Evolutionary conservation across 257 asterid genomes (phyloP).

Genomic region (Petunia secreta): DNA sequence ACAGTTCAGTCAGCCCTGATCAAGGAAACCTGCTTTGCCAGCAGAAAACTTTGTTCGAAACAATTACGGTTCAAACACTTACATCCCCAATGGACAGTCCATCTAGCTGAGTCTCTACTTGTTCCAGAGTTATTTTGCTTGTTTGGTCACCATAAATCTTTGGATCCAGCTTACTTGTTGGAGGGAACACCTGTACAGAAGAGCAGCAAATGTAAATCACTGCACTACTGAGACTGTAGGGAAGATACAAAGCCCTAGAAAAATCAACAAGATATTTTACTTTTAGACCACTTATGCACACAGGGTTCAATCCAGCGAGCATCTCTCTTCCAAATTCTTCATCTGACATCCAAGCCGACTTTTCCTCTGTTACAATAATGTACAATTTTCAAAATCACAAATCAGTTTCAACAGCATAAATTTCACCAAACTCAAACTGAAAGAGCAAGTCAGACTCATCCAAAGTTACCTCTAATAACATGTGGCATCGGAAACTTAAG

Average conservation of each 20-base stretch:
- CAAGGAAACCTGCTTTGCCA: background rate
- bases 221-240: background rate
- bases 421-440: too few relatives aligned
- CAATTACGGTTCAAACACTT: background rate
- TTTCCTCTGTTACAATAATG: background rate
- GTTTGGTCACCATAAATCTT: constrained; percentile 27
- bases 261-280: background rate
- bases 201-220: background rate
- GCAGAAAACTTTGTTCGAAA: too few relatives aligned
- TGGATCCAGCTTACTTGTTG: constrained; percentile 25
- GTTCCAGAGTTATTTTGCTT: constrained; percentile 25
- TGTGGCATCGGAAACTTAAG: background rate
- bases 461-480: background rate
- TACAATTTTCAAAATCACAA: too few relatives aligned
- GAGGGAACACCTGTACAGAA: constrained; percentile 30
- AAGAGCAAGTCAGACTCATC: background rate
- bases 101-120: constrained; percentile 25
- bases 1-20: background rate
- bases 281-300: background rate
- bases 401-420: too few relatives aligned
- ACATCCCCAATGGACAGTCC: constrained; percentile 29
- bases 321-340: constrained; percentile 29
- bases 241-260: background rate
- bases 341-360: background rate
- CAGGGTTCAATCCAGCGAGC: background rate